A percentile compares a stretch with the other conserved stretches of the same genome.
phyloP scores from a whole-genome alignment of 306 rosid genomes.

The Inga laurina region DNA sequence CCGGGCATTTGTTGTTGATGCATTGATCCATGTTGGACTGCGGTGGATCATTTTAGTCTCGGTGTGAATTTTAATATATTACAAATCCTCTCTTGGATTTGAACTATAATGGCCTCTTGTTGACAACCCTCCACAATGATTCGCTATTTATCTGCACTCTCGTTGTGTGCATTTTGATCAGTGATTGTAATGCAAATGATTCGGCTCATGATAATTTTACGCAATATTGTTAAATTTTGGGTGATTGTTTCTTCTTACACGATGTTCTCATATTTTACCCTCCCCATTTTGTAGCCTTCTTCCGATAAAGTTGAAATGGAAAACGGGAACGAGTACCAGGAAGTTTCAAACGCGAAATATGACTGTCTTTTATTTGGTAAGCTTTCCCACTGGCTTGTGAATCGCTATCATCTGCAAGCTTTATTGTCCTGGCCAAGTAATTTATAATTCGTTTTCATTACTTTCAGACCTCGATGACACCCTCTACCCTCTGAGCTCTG shows the following conservation, averaged over 20 bases:
- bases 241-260: neutral
- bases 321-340: conserved; percentile 45
- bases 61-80: neutral
- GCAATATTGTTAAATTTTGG: neutral
- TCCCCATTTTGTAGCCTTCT: conserved; percentile 13
- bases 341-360: conserved; percentile 52
- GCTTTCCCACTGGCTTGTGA: neutral
- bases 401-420: neutral
- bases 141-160: neutral
- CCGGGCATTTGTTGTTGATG: neutral
- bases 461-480: conserved; percentile 92
- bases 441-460: conserved; percentile 8
- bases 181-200: neutral
- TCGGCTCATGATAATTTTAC: neutral
- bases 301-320: conserved; percentile 52
- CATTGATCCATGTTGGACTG: neutral
- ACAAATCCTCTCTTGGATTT: neutral
- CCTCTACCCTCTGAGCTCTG: conserved; percentile 76
- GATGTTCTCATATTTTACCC: neutral
- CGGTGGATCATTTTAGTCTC: neutral
- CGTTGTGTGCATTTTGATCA: neutral
- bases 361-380: conserved; percentile 85
- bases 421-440: neutral
- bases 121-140: neutral
- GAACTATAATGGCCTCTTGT: neutral